Base-by-base conservation (phyloP, 129 eudicot genomes). In the Cynara cardunculus region DNA sequence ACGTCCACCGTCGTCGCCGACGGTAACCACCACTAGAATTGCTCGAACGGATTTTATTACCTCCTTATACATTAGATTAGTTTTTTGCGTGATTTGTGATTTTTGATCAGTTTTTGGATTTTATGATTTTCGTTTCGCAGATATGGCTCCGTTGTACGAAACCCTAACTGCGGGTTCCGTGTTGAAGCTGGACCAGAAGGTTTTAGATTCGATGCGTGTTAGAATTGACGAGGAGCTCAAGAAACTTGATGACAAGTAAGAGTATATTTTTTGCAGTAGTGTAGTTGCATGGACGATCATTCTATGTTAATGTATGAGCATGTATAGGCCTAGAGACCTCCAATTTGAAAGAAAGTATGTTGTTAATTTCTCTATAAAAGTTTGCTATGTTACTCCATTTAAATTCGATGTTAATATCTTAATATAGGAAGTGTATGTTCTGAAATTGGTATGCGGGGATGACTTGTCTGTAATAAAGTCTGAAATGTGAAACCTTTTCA, bases 201-300 rank as follows among this genome's bases (percentile, higher is more conserved):
- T 88, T 7, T 69, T 89, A 2, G 91, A 87, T 19, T 82, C 90
- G 59, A 91, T 91, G 91, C 89, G 93, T 28, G 83, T 39, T 13
- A 86, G 82, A 76, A 91, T 79, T 25, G 88, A 80, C 5, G 89
- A 87, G 10, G 91, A 91, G 73, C 78, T 91, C 30, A 87, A 84
- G 78, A 89, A 87, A 77, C 83, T 91, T 7, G 90, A 91, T 25
- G 91, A 89, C n/a, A 91, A 89, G 97, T 91, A 37, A 87, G 93
- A 78, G 25, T 67, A 1, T 62, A 1, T 72, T 72, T 18, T n/a
- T 32, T 46, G 59, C 19, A 46, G 59, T 46, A 13, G n/a, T 46
- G 59, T 46, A 46, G 59, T 46, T 46, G 59, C 6, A 2, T 44
- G 56, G 12, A 44, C n/a, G 56, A 44, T 44, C n/a, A 44, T 44